Conservation (phyloP, 805 yeast genomes). For the Kodamaea hsintzibuensis region DNA sequence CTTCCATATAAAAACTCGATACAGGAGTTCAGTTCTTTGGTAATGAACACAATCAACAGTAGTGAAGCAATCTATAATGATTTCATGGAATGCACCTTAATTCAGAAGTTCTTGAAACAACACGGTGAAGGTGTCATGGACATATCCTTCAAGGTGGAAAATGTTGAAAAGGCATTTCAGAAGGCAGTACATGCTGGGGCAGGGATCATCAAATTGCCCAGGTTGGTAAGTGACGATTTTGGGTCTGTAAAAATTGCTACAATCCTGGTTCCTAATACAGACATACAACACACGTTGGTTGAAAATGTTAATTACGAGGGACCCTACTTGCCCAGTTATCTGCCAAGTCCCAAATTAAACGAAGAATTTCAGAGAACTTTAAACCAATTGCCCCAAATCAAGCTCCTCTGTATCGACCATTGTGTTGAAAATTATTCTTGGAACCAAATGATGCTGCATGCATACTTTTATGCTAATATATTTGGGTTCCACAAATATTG, state of each 20-base stretch:
- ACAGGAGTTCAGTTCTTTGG: constrained; percentile 12
- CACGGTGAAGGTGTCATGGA: constrained; percentile 88
- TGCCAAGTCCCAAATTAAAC: constrained; percentile 12
- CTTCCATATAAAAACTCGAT: constrained; percentile 11
- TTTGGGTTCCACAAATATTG: constrained; percentile 79
- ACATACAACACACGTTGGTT: constrained; percentile 68
- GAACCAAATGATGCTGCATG: constrained; percentile 60
- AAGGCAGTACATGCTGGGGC: constrained; percentile 60
- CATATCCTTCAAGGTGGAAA: constrained; percentile 62
- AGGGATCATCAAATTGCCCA: constrained; percentile 27
- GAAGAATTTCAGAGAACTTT: not conserved
- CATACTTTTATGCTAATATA: constrained; percentile 57
- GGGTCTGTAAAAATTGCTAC: constrained; percentile 59
- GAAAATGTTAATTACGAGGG: constrained; percentile 46
- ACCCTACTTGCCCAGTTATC: constrained; percentile 53
- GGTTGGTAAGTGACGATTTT: constrained; percentile 36
- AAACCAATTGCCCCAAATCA: constrained; percentile 18
- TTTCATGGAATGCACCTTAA: constrained; percentile 15
- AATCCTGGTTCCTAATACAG: constrained; percentile 48
- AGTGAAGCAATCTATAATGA: constrained; percentile 21
- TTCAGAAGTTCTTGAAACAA: constrained; percentile 26
- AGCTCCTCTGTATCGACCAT: constrained; percentile 60
- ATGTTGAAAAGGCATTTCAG: constrained; percentile 45
- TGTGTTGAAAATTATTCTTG: constrained; percentile 79
- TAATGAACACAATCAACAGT: constrained; percentile 16